Percentiles rank a stretch among this genome's conserved stretches.
phyloP scores from a whole-genome alignment of 805 yeast genomes.

The Kluyveromyces nonfermentans region DNA sequence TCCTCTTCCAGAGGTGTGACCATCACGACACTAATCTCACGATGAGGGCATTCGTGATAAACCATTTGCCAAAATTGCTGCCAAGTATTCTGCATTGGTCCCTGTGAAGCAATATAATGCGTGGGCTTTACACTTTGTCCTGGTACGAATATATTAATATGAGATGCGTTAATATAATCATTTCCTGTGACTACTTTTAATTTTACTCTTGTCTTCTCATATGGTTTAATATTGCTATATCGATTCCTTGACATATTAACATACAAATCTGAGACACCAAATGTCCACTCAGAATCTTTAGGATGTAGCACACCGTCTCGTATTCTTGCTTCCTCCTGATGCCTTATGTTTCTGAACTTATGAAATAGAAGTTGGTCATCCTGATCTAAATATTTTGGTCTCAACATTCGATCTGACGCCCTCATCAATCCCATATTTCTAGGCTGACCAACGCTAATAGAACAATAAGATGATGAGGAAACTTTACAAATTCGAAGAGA shows the following conservation, averaged over 20 bases:
- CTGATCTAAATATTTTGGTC: slow-evolving; percentile 25
- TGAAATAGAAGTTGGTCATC: slow-evolving; percentile 14
- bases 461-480: too few species aligned
- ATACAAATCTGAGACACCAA: slow-evolving; percentile 20
- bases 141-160: slow-evolving; percentile 33
- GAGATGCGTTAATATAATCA: slow-evolving; percentile 83
- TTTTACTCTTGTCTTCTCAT: slow-evolving; percentile 47
- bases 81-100: slow-evolving; percentile 65
- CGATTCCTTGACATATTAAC: slow-evolving; percentile 39
- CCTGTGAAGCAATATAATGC: slow-evolving; percentile 62
- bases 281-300: slow-evolving; percentile 21
- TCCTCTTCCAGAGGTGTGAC: slow-evolving; percentile 67
- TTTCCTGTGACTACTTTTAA: slow-evolving; percentile 26
- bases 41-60: slow-evolving; percentile 45
- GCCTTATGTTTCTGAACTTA: slow-evolving; percentile 29
- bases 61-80: slow-evolving; percentile 89
- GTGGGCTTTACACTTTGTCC: slow-evolving; percentile 19
- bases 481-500: too few species aligned
- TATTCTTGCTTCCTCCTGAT: slow-evolving; percentile 30
- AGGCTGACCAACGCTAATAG: background rate
- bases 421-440: slow-evolving; percentile 1
- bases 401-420: background rate
- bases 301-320: slow-evolving; percentile 29
- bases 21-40: slow-evolving; percentile 59
- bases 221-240: slow-evolving; percentile 56